Conservation (phyloP, 2,329 filamentous ascomycete species). For the Stemphylium beticola region DNA sequence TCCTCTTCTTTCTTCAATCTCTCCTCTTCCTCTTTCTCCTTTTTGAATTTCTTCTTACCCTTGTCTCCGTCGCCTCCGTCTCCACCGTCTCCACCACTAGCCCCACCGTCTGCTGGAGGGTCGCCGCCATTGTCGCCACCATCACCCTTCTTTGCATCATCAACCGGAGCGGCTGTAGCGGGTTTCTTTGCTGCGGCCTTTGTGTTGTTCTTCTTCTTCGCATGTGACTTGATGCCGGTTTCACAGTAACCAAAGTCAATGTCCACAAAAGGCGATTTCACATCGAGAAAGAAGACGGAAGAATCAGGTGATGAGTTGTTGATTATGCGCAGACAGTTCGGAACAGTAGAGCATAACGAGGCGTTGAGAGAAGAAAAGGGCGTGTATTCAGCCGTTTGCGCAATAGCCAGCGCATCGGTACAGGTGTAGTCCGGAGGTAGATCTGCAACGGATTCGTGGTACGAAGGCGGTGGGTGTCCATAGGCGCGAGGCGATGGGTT, state of each 20-base stretch:
- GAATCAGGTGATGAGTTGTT: conserved; percentile 36
- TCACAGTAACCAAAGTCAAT: conserved; percentile 66
- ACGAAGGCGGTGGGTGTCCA: conserved; percentile 48
- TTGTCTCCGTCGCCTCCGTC: conserved; percentile 38
- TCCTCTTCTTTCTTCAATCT: conserved; percentile 48
- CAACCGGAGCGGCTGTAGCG: conserved; percentile 43
- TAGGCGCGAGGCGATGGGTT: conserved; percentile 25
- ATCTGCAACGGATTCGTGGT: conserved; percentile 53
- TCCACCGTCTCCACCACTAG: conserved; percentile 42
- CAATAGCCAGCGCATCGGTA: conserved; percentile 50
- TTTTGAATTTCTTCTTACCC: conserved; percentile 52
- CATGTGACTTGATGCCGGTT: conserved; percentile 59
- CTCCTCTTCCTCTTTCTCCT: conserved; percentile 45
- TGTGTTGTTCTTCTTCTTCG: conserved; percentile 59
- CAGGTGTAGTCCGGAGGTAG: conserved; percentile 54
- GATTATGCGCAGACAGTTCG: conserved; percentile 38
- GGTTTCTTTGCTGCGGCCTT: conserved; percentile 43
- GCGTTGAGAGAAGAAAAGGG: conserved; percentile 42
- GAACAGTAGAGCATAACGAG: conserved; percentile 38
- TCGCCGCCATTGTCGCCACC: conserved; percentile 44
- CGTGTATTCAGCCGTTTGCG: conserved; percentile 40
- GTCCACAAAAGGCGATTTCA: conserved; percentile 45
- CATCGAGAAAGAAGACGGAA: conserved; percentile 37
- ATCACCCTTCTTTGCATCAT: conserved; percentile 57
- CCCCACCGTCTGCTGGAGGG: conserved; percentile 45